Evolutionary conservation across 2,329 filamentous ascomycete genomes (phyloP).

Genomic region (Aspergillus thermomutatus): DNA sequence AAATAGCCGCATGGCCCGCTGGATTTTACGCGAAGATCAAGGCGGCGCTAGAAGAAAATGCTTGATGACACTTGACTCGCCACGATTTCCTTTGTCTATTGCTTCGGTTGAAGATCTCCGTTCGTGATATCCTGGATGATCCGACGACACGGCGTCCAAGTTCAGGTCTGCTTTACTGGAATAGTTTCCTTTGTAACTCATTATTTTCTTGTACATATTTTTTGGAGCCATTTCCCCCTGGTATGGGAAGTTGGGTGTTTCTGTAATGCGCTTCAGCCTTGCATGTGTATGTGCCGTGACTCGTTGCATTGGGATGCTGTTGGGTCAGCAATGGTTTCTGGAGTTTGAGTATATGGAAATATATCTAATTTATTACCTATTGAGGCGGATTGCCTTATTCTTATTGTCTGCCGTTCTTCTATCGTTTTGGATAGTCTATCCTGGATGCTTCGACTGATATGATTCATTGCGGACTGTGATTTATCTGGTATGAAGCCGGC

Average conservation of each 20-base stretch:
- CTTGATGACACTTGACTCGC: slow-evolving; percentile 23
- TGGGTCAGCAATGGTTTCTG: neutral
- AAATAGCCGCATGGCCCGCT: slow-evolving; percentile 48
- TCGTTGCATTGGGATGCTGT: slow-evolving; percentile 4
- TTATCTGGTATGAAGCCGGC: too few species aligned
- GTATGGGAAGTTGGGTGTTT: slow-evolving; percentile 9
- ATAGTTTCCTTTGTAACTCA: slow-evolving; percentile 16
- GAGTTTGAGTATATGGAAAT: slow-evolving; percentile 10
- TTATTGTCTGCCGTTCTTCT: neutral
- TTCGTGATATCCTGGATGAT: slow-evolving; percentile 27
- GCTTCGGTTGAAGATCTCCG: slow-evolving; percentile 5
- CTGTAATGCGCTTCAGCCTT: slow-evolving; percentile 13
- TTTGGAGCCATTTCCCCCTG: slow-evolving; percentile 7
- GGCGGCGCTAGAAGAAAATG: slow-evolving; percentile 42
- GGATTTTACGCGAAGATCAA: slow-evolving; percentile 49
- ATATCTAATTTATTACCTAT: slow-evolving; percentile 2
- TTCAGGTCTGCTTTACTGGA: neutral
- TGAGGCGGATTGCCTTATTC: neutral
- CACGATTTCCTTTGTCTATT: slow-evolving; percentile 25
- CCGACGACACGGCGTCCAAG: slow-evolving; percentile 16
- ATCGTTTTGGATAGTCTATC: neutral
- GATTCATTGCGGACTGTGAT: neutral
- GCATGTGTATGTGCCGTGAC: slow-evolving; percentile 4
- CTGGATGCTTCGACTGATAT: neutral
- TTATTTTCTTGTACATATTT: slow-evolving; percentile 4